Conservation (phyloP, 2,329 filamentous ascomycete species). For the Aspergillus unguis region DNA sequence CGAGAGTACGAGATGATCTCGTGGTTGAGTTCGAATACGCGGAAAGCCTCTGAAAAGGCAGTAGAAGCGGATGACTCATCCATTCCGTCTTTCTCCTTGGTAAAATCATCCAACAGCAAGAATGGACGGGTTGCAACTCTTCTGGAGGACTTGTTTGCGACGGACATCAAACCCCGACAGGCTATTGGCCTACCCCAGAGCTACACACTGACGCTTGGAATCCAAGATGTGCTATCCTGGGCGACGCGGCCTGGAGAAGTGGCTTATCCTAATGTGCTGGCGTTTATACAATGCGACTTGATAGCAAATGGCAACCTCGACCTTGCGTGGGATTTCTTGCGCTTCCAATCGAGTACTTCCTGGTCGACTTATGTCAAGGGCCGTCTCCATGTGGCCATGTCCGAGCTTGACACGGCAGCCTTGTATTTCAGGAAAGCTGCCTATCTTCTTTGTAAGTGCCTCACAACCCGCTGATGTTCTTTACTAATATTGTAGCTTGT, state of each 20-base stretch:
- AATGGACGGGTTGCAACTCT: conserved; percentile 34
- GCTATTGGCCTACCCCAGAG: conserved; percentile 39
- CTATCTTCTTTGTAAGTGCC: conserved; percentile 70
- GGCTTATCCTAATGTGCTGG: conserved; percentile 58
- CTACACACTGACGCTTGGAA: conserved; percentile 42
- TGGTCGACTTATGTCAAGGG: conserved; percentile 78
- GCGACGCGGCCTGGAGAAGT: conserved; percentile 53
- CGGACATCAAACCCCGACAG: conserved; percentile 43
- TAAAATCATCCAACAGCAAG: conserved; percentile 22
- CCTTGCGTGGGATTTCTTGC: conserved; percentile 63
- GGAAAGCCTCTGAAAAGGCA: conserved; percentile 30
- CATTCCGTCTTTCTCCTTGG: conserved; percentile 23
- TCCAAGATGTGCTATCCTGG: conserved; percentile 46
- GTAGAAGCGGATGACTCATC: conserved; percentile 24
- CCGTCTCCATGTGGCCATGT: conserved; percentile 69
- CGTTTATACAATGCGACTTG: conserved; percentile 66
- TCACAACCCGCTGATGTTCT: not conserved
- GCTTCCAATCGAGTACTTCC: conserved; percentile 56
- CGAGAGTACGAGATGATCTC: conserved; percentile 67
- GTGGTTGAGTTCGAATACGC: conserved; percentile 55
- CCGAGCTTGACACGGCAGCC: conserved; percentile 70
- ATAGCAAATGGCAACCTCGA: conserved; percentile 65
- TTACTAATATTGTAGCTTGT: conserved; percentile 33
- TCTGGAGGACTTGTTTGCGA: conserved; percentile 45
- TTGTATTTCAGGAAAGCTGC: conserved; percentile 78